Evolutionary conservation across 2,329 filamentous ascomycete species (phyloP).

Genomic region (Pyrenophora graminea): DNA sequence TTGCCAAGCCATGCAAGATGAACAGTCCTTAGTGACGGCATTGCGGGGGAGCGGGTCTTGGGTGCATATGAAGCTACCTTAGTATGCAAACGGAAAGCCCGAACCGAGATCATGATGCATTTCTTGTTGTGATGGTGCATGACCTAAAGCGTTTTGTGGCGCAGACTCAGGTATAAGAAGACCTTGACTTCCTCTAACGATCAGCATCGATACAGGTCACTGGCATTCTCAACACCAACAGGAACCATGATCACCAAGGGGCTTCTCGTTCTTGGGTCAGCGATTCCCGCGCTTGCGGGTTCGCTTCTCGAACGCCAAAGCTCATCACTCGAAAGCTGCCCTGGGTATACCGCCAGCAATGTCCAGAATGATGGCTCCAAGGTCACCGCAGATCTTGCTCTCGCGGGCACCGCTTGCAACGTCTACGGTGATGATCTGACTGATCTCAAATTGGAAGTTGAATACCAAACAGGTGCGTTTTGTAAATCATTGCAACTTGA

Average conservation of each 20-base stretch:
- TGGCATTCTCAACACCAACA: conserved; percentile 8
- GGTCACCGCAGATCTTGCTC: conserved; percentile 68
- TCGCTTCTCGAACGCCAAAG: conserved; percentile 25
- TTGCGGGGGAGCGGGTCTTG: conserved; percentile 30
- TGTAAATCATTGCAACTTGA: conserved; percentile 60
- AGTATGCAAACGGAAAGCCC: conserved; percentile 11
- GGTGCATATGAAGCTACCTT: conserved; percentile 11
- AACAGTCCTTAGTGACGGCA: conserved; percentile 15
- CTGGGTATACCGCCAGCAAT: conserved; percentile 69
- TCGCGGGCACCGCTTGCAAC: conserved; percentile 69
- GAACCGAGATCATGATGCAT: conserved; percentile 6
- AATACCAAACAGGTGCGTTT: conserved; percentile 62
- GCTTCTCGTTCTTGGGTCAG: conserved; percentile 29
- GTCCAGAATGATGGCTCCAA: conserved; percentile 57
- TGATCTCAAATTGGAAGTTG: conserved; percentile 60
- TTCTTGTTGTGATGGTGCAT: neutral
- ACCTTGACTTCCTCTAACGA: neutral
- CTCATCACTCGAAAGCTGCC: conserved; percentile 53
- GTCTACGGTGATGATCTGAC: conserved; percentile 62
- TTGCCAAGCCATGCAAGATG: conserved; percentile 21
- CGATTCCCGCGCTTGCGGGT: conserved; percentile 23
- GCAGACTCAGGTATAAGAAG: conserved; percentile 17
- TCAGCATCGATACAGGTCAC: conserved; percentile 6
- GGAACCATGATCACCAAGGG: conserved; percentile 31
- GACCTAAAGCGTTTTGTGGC: neutral